These are phyloP conservation scores for Colletotrichum horii DNA, from an alignment of 2,329 filamentous ascomycete genomes.

Conservation along the genomic window DNA sequence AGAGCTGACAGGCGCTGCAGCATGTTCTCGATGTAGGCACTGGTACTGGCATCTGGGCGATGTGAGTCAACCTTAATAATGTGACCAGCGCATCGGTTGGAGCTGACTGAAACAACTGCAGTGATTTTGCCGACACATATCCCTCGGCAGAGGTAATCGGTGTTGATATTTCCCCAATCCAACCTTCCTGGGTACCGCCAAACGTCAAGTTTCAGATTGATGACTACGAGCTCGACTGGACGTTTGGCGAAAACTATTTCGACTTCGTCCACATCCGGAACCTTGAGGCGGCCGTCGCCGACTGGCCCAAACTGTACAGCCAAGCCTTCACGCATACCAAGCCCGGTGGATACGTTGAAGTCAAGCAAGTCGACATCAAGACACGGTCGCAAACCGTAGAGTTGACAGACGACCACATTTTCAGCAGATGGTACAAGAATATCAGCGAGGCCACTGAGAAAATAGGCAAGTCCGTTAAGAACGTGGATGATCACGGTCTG, in stretches of 20 bases:
- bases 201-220: constrained; percentile 71
- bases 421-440: constrained; percentile 26
- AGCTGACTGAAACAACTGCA: constrained; percentile 25
- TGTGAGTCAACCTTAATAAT: neutral
- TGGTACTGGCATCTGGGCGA: neutral
- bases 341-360: constrained; percentile 46
- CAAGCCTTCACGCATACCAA: constrained; percentile 52
- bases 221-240: constrained; percentile 59
- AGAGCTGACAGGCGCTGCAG: constrained; percentile 25
- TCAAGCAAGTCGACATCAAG: constrained; percentile 21
- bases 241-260: constrained; percentile 50
- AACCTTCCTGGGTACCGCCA: constrained; percentile 57
- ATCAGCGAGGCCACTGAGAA: constrained; percentile 27
- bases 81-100: no score
- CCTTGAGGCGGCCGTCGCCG: constrained; percentile 56
- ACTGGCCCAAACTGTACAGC: constrained; percentile 55
- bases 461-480: constrained; percentile 26
- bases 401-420: constrained; percentile 26
- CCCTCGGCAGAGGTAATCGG: constrained; percentile 50
- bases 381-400: neutral
- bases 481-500: constrained; percentile 23
- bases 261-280: constrained; percentile 65
- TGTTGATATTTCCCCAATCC: constrained; percentile 61
- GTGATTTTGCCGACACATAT: constrained; percentile 51
- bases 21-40: neutral